Evolutionary conservation across 2,329 filamentous ascomycete species (phyloP).

Genomic region (Botryotinia globosa): DNA sequence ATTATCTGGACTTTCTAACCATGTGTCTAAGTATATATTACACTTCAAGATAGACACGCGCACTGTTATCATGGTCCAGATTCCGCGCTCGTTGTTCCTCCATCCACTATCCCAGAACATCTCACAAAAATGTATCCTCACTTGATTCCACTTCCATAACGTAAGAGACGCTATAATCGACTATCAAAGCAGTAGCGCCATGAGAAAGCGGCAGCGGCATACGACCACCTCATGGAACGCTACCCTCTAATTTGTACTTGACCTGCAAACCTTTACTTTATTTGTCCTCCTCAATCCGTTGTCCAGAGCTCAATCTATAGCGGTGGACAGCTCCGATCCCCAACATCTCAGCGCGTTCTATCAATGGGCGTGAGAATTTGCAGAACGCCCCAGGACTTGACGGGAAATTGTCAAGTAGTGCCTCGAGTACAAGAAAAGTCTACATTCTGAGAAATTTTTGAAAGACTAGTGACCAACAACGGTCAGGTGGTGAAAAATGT

Average conservation of each 20-base stretch:
- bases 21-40: neutral
- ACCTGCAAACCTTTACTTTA: neutral
- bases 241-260: neutral
- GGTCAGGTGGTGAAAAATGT: neutral
- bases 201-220: neutral
- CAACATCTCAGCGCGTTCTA: neutral
- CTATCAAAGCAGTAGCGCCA: neutral
- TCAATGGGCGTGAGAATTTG: neutral
- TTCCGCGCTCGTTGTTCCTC: neutral
- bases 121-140: neutral
- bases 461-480: neutral
- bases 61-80: neutral
- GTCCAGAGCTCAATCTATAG: neutral
- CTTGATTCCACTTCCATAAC: neutral
- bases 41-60: neutral
- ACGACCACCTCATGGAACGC: neutral
- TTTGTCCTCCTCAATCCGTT: neutral
- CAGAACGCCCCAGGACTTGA: neutral
- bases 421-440: neutral
- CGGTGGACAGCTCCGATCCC: neutral
- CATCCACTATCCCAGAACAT: neutral
- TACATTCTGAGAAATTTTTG: neutral
- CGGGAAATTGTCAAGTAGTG: neutral
- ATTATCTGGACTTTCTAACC: neutral
- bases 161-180: neutral